Base-by-base conservation (phyloP, 306 rosid genomes). In the Sechiopsis laciniata region DNA sequence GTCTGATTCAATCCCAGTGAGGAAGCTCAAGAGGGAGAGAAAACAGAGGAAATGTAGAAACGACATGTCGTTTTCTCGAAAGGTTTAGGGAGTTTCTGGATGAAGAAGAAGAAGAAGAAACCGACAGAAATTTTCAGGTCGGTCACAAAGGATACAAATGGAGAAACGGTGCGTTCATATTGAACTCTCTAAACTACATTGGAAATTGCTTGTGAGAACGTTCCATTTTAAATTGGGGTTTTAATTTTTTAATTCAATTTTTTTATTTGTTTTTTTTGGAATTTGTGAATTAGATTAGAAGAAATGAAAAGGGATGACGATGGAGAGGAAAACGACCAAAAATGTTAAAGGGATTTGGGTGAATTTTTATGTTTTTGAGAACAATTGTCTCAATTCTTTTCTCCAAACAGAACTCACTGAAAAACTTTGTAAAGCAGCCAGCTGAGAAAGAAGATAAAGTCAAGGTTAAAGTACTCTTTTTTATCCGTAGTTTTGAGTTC, bases 1-100 rank as follows among this genome's bases (percentile, higher is more conserved):
- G 79, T 85, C 87, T 76, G 87, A 79, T 9, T 78, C 56, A 60
- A 80, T 69, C 2, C 22, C 42, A 53, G 80, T n/a, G 72, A 85
- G 77, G 2, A 81, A 66, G 48, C 73, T 26, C 56, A 83, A 6
- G 73, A 89, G 75, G 62, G 79, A 72, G 71, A 76, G 84, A 73
- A 80, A 32, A 63, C 1, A 75, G 51, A 78, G 21, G 13, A 79
- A 54, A 53, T 73, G 45, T 1, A 86, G 80, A 10, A 74, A 78
- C 19, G 83, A 76, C 95, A 87, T 88, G 73, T 70, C 75, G 80
- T 13, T 48, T 48, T 15, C n/a, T 51, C 4, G 55, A 46, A 46
- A 10, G 11, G 13, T 46, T 46, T 1, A 13, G 55, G 17, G 7
- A 51, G 55, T 46, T 46, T 46, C 51, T 56, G 16, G 65, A 11